Percentiles rank a stretch among this genome's conserved stretches.
Conservation (phyloP, 2,329 filamentous ascomycete species). For the Arthrobotrys sphaeroides region DNA sequence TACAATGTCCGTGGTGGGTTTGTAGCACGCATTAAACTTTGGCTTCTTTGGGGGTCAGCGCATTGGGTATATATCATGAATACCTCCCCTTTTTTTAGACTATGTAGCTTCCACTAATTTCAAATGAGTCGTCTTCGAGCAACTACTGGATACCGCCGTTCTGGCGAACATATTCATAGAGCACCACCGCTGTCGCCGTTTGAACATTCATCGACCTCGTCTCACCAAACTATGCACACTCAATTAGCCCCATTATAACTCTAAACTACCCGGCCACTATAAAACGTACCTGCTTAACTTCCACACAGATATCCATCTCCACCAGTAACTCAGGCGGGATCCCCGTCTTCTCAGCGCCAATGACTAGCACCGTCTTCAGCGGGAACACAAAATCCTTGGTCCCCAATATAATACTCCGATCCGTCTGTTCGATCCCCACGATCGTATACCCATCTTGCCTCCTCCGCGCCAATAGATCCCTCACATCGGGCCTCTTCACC, state of each 20-base stretch:
- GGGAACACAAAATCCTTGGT: slow-evolving; percentile 56
- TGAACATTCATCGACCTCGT: slow-evolving; percentile 69
- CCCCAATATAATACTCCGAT: slow-evolving; percentile 64
- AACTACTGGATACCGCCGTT: slow-evolving; percentile 46
- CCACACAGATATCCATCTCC: slow-evolving; percentile 66
- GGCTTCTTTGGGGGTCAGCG: not conserved
- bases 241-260: not conserved
- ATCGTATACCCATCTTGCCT: slow-evolving; percentile 65
- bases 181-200: slow-evolving; percentile 66
- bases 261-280: not conserved
- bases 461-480: slow-evolving; percentile 61
- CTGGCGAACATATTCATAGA: slow-evolving; percentile 66
- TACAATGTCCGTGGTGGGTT: not conserved
- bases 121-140: not conserved
- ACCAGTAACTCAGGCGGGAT: slow-evolving; percentile 64
- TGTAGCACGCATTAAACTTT: not conserved
- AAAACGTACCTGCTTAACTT: slow-evolving; percentile 64
- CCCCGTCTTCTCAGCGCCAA: slow-evolving; percentile 67
- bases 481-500: slow-evolving; percentile 58
- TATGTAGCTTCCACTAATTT: not conserved
- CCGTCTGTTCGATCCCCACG: slow-evolving; percentile 68
- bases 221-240: slow-evolving; percentile 60
- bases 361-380: slow-evolving; percentile 63
- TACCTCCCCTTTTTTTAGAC: not conserved
- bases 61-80: not conserved